Evolutionary conservation across 805 yeast genomes (phyloP).

Genomic region (Pichia phayaonensis): DNA sequence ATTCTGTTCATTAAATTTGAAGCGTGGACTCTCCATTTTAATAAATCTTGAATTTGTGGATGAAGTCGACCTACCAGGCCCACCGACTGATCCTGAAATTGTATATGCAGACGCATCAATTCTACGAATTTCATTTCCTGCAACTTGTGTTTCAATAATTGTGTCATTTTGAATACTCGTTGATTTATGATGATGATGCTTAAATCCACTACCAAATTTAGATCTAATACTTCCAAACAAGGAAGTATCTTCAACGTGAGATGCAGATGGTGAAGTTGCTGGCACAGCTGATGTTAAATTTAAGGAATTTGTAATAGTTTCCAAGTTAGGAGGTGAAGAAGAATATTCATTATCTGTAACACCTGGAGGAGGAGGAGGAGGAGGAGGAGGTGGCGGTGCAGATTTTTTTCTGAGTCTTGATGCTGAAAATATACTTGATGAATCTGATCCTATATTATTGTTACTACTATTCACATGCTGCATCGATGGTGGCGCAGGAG

Average conservation of each 20-base stretch:
- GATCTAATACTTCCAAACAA: constrained; percentile 7
- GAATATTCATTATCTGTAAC: not conserved
- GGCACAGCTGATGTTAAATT: constrained; percentile 7
- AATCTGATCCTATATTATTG: not conserved
- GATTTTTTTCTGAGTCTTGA: constrained; percentile 6
- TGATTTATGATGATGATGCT: constrained; percentile 6
- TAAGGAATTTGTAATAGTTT: constrained; percentile 21
- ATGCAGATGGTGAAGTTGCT: constrained; percentile 3
- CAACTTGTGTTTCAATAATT: constrained; percentile 36
- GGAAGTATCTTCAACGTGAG: constrained; percentile 6
- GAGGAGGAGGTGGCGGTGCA: constrained; percentile 31
- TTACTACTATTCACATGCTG: not conserved
- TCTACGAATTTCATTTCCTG: constrained; percentile 47
- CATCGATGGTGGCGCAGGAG: constrained; percentile 10
- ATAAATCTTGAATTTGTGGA: constrained; percentile 22
- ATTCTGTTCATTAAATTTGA: constrained; percentile 55
- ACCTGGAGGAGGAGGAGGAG: constrained; percentile 18
- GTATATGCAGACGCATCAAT: constrained; percentile 63
- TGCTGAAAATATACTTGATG: constrained; percentile 7
- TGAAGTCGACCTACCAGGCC: not conserved
- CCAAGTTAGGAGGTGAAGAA: not conserved
- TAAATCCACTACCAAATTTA: constrained; percentile 10
- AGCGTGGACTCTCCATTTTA: constrained; percentile 65
- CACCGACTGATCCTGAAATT: constrained; percentile 33
- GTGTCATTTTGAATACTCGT: constrained; percentile 7